Base-by-base conservation (phyloP, 345 rosid species). In the Trapa bicornis region DNA sequence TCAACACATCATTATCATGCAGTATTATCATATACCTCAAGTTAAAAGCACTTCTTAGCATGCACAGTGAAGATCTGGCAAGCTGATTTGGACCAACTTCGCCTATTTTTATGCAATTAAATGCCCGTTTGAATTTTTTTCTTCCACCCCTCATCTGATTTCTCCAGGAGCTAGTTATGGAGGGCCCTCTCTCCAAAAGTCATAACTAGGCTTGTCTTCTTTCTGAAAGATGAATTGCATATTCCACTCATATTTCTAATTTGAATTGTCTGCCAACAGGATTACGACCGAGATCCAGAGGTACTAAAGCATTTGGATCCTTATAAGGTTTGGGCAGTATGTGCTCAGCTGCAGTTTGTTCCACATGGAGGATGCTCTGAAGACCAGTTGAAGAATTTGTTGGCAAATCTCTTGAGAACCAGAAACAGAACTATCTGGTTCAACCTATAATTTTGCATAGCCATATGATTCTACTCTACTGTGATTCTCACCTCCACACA, bases 231-330 rank as follows among this genome's bases (percentile, higher is more conserved):
- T 8, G 22, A 50, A 50, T 50, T 50, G 54, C 48, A 45, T 13
- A 11, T 6, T 50, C 54, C 54, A 16, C 56, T 50, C 56, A 2
- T 10, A 33, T 1, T 32, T 47, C n/a, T 13, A 8, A 57, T 65
- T 39, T 58, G n/a, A 37, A 22, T 58, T 52, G 39, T 56, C 38
- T 48, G 41, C 58, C 58, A 37, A 45, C 76, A 88, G 97, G 97
- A 92, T 76, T 89, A 81, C 67, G 85, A 84, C 75, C 85, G 98
- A 64, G 94, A 89, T 65, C 86, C 85, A 7, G 83, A 77, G 72
- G 78, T 92, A 67, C 78, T 89, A 64, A 81, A 73, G 70, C 79
- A 71, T 73, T 61, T 92, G 67, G 37, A 69, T 37, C 79, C 90
- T 36, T 86, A 33, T 69, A 75, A 73, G 66, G 84, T 83, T 36